These are phyloP conservation scores for Trametes meyenii DNA, from an alignment of 768 basidiomycete genomes.

Conservation along the genomic window DNA sequence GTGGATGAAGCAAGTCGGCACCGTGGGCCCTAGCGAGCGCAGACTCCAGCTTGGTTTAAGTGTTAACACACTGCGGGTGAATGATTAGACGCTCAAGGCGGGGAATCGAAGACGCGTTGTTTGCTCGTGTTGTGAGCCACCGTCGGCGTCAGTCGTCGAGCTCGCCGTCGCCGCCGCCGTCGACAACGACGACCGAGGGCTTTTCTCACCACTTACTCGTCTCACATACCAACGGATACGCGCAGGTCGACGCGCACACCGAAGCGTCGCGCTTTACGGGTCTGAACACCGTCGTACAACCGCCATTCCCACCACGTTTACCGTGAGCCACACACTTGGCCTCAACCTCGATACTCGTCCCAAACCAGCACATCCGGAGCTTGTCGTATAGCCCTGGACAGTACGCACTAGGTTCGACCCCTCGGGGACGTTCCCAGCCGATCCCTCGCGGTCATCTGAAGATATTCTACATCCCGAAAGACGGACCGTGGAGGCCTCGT, in stretches of 20 bases:
- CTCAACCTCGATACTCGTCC: neutral
- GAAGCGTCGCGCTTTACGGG: neutral
- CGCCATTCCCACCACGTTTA: neutral
- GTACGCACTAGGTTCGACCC: neutral
- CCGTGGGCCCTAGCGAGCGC: no score
- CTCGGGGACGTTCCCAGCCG: conserved; percentile 5
- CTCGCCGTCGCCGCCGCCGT: conserved; percentile 22
- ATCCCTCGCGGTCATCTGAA: neutral
- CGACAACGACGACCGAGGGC: conserved; percentile 21
- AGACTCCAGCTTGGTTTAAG: neutral
- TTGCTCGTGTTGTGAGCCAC: conserved; percentile 17
- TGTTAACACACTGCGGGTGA: neutral
- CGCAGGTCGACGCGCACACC: neutral
- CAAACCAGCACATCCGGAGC: neutral
- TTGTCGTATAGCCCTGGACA: neutral
- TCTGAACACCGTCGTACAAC: neutral
- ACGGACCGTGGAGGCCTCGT: neutral
- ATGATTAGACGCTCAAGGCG: neutral
- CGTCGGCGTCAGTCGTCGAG: conserved; percentile 20
- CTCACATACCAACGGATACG: neutral
- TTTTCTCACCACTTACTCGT: neutral
- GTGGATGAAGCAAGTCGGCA: no score
- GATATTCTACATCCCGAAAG: neutral
- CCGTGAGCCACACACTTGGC: neutral
- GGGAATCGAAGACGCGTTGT: conserved; percentile 20